Percentiles rank a stretch among this genome's conserved stretches.
These are phyloP conservation scores for Wolfiporia cocos DNA, from an alignment of 1,284 basidiomycete species.

Conservation along the genomic window DNA sequence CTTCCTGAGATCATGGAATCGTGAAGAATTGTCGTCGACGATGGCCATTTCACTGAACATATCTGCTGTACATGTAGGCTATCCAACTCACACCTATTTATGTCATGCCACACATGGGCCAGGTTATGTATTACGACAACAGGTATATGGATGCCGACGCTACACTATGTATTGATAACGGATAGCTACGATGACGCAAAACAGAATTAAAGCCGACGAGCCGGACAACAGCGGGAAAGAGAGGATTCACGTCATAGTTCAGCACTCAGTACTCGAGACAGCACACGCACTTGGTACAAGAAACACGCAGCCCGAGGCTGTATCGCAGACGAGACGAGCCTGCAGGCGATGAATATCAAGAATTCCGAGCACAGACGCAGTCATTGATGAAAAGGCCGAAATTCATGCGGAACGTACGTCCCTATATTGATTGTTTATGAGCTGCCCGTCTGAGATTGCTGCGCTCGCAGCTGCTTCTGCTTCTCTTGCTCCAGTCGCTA, in stretches of 20 bases:
- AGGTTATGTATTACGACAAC: no score
- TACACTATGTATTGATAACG: no score
- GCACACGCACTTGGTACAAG: conserved; percentile 2
- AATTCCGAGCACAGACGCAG: no score
- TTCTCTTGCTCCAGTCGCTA: conserved; percentile 87
- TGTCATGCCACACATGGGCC: no score
- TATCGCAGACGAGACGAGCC: conserved; percentile 2
- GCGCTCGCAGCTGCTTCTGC: conserved; percentile 67
- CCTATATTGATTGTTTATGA: conserved; percentile 6
- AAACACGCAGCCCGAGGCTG: conserved; percentile 1
- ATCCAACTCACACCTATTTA: no score
- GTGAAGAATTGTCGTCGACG: no score
- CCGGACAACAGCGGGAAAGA: not conserved
- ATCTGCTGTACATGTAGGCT: no score
- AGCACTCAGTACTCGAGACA: not conserved
- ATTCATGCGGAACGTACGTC: no score
- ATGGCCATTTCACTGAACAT: no score
- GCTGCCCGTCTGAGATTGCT: conserved; percentile 8
- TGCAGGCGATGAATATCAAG: conserved; percentile 9
- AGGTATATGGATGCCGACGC: no score
- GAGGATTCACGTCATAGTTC: conserved; percentile 1
- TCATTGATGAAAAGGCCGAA: no score
- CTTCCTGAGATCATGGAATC: not conserved
- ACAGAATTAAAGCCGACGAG: not conserved
- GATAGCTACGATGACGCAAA: no score